Evolutionary conservation across 2,329 filamentous ascomycete species (phyloP), one percentile per base, ranked within the genome.

Genomic region (Alternaria triticimaculans): DNA sequence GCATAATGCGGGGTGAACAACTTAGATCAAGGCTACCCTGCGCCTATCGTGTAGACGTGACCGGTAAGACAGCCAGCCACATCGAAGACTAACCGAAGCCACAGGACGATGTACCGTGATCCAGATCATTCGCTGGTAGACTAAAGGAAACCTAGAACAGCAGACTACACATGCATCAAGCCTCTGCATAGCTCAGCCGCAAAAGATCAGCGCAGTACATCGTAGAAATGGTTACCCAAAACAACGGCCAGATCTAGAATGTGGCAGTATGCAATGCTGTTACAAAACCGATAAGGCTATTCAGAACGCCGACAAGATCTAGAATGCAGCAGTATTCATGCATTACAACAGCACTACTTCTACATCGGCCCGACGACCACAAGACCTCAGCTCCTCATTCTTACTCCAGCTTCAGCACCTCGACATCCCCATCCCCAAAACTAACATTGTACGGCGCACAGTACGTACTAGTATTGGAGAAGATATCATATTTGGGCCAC

Each of bases 401-500:
- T 51, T 20, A 58, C 46, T 43, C 56, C n/a, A 60, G 12, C 41
- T 60, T 60, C n/a, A 54, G 48, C n/a, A 54, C 18, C 12, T 46
- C 48, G 26, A 37, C 33, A 33, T 43, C 28, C 1, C 18, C 20
- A n/a, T 12, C 28, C 6, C 26, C 20, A 5, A 60, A 60, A 18
- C 28, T 49, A 15, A 60, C 18, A 3, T 21, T 55, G 18, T 18
- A 28, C 6, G 50, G 50, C 43, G 33, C 11, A 9, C 58, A 60
- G 14, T 48, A 23, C 4, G 50, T 60, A 21, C 26, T 60, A 11
- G 58, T 48, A 10, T 60, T 60, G 12, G 58, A 60, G 28, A 43
- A 60, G 2, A 55, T 8, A 14, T 26, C 43, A 4, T 21, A 23
- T 21, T 55, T 54, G 11, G 57, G 48, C 66, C 66, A 68, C 23